Base-by-base conservation (phyloP, 1,139 yeast genomes). In the Geotrichum restrictum region DNA sequence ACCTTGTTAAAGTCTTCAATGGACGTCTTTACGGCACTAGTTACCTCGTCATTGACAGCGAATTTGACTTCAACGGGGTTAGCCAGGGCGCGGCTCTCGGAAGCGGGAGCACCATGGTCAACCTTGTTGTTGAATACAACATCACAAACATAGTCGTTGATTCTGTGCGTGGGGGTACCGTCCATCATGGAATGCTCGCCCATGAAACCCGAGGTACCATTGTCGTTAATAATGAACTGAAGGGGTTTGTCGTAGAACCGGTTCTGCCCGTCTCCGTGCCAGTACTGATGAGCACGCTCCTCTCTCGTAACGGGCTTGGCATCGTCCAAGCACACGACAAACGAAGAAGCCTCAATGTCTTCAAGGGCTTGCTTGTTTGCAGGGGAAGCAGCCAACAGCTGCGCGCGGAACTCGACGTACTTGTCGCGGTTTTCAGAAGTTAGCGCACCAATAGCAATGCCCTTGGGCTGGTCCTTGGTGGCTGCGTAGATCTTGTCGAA, bases 151-250 rank as follows among this genome's bases (percentile, higher is more conserved):
- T 77, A 83, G 71, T 88, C 91, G 71, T 91, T 91, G 73, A 93
- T 74, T 64, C 91, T 83, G 63, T 88, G 83, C 37, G 96, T 93
- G 64, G 97, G 96, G 19, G 97, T 88, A 58, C 98, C 98, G 70
- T 93, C 98, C 98, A 93, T 93, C 77, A 81, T 86, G 33, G 97
- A 88, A 74, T 93, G 98, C 73, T 93, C 98, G 57, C 96, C 98
- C 67, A 89, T 74, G 75, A 89, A 91, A 1, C 97, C 98, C 19
- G 96, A 87, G 61, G 82, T 77, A 58, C 95, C 96, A 69, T 88
- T 89, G 59, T 82, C 84, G 58, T 86, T 75, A 53, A 93, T 81
- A 60, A 89, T 80, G 68, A 88, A 85, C 74, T 93, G 95, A 60
- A 87, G 74, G 5, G 97, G 95, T 75, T 93, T 93, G 75, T 93